Conservation (phyloP, 805 yeast genomes). For the Kregervanrija pseudodelftensis region DNA sequence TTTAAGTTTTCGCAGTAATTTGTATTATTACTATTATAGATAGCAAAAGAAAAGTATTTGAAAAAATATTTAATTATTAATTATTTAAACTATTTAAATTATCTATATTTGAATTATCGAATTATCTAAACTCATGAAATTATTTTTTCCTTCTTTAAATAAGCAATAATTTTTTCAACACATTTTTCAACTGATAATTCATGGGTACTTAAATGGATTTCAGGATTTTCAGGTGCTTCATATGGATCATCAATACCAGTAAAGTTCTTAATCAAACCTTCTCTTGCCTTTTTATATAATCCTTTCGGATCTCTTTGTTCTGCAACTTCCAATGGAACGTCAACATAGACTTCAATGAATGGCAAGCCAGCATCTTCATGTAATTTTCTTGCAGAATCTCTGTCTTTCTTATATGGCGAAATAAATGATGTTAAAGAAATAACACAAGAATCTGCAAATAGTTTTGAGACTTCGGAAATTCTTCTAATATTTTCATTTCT, state of each 20-base stretch:
- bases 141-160: constrained; percentile 32
- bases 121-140: too few species aligned
- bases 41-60: too few species aligned
- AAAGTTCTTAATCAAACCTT: constrained; percentile 88
- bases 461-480: constrained; percentile 88
- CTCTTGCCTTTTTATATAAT: constrained; percentile 91
- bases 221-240: constrained; percentile 84
- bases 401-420: constrained; percentile 81
- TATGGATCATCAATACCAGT: constrained; percentile 96
- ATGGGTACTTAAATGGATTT: constrained; percentile 72
- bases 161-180: constrained; percentile 63
- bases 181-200: constrained; percentile 71
- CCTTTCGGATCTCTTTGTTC: constrained; percentile 98
- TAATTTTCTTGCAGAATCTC: constrained; percentile 78
- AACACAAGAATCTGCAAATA: constrained; percentile 88
- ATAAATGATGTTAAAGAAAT: constrained; percentile 88
- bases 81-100: too few species aligned
- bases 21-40: too few species aligned
- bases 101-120: too few species aligned
- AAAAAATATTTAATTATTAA: too few species aligned
- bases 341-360: constrained; percentile 85
- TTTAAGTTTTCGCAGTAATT: too few species aligned
- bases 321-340: constrained; percentile 90
- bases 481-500: constrained; percentile 93
- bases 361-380: constrained; percentile 72